phyloP scores from a whole-genome alignment of 2,329 filamentous ascomycete species.

The Fusarium verrucosum region DNA sequence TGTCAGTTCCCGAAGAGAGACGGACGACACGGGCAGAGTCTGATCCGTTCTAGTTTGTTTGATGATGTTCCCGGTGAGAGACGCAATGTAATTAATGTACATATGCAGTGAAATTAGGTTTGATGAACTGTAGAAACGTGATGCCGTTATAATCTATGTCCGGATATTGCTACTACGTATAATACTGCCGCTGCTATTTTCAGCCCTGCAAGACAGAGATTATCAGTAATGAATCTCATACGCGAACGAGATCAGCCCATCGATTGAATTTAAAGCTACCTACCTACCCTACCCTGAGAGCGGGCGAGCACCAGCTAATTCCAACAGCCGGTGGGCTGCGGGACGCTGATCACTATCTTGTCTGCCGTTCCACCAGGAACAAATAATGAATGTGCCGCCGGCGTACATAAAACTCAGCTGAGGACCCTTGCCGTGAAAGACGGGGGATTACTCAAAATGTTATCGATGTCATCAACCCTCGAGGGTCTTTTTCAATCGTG shows the following conservation, averaged over 20 bases:
- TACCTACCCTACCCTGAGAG: no score
- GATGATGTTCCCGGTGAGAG: constrained; percentile 21
- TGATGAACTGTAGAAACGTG: not conserved
- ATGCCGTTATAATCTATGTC: not conserved
- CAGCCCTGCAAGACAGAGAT: constrained; percentile 24
- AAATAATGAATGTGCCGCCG: constrained; percentile 25
- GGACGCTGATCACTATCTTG: constrained; percentile 36
- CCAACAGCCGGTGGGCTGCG: constrained; percentile 15
- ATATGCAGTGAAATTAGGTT: no score
- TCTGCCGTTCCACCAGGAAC: constrained; percentile 20
- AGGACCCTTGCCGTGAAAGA: not conserved
- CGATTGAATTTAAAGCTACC: no score
- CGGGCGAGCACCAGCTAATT: no score
- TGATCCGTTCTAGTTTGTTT: constrained; percentile 25
- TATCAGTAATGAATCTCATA: constrained; percentile 26
- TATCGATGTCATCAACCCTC: constrained; percentile 9
- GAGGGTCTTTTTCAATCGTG: not conserved
- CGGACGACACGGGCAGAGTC: not conserved
- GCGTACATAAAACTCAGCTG: constrained; percentile 7
- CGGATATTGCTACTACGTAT: no score
- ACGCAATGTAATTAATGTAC: constrained; percentile 13
- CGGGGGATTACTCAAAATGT: not conserved
- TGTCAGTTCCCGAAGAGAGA: constrained; percentile 28
- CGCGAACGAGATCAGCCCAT: constrained; percentile 26
- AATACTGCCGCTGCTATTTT: constrained; percentile 27